Base-by-base conservation (phyloP, 1,139 yeast genomes). In the Debaryomycetaceae sp. region DNA sequence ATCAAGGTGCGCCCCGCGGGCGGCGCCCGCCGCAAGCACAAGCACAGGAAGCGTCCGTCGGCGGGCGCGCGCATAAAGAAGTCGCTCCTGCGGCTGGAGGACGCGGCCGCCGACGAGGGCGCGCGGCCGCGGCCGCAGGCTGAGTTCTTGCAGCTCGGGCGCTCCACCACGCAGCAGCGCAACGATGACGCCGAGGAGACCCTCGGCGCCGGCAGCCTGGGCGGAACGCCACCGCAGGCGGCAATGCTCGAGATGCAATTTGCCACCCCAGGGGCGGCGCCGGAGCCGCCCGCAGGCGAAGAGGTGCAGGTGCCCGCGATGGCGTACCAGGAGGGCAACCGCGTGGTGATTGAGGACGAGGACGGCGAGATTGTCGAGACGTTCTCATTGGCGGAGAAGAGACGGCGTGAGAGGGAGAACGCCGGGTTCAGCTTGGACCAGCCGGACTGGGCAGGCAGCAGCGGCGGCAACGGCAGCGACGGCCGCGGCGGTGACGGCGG, bases 1-100 rank as follows among this genome's bases (percentile, higher is more conserved):
- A 57, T 74, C 15, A 78, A 80, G 28, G 83, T 75, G n/a, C 71
- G 78, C 42, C 91, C 93, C 2, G 85, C 84, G 2, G 94, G 93
- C 26, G 93, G 91, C 20, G 83, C 83, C 50, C 69, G 62, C 36
- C 61, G 81, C 46, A 58, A 56, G 43, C 51, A 46, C 28, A 58
- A 66, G 57, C 59, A 58, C 49, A 60, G 44, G 49, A 64, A 44
- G 56, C 56, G 53, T 46, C 54, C 51, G 43, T 53, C 53, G 43
- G 42, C 52, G 4, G 43, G 49, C 7, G 40, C 45, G 9, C 40
- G 46, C 28, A 49, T 56, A 45, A 60, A 56, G 45, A 55, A 61
- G 36, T 49, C 64, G 0, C 41, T 59, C 18, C 60, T 66, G 4
- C 48, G 56, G 36, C 61, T 58, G 34, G 53, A 54, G 34, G 46